phyloP scores from a whole-genome alignment of 441 rosid genomes.

The California macrophylla region DNA sequence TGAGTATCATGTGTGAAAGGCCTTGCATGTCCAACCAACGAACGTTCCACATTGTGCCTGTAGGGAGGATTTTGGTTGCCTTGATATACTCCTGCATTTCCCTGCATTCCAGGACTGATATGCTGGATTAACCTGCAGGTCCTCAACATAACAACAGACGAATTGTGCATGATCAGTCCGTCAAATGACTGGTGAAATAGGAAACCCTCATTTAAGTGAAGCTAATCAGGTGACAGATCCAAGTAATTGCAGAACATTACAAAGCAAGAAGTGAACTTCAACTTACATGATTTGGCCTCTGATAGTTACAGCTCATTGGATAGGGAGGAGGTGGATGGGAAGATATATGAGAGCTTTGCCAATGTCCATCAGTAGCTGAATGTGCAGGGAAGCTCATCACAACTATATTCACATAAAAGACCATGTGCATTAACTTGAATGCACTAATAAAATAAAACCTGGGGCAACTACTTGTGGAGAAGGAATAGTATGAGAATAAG shows the following conservation, averaged over 20 bases:
- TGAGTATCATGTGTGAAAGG: neutral
- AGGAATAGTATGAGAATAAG: constrained; percentile 6
- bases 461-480: constrained; percentile 11
- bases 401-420: neutral
- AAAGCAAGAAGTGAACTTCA: neutral
- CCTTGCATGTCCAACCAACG: neutral
- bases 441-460: constrained; percentile 12
- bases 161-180: neutral
- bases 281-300: constrained; percentile 17
- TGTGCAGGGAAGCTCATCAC: constrained; percentile 4
- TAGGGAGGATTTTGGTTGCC: constrained; percentile 11
- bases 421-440: neutral
- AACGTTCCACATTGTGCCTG: neutral
- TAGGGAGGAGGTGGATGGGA: constrained; percentile 2
- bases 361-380: constrained; percentile 9
- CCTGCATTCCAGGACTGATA: neutral
- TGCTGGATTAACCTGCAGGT: constrained; percentile 9
- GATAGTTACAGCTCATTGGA: constrained; percentile 7
- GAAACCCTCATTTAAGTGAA: neutral
- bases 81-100: constrained; percentile 6
- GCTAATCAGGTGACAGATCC: neutral
- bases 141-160: neutral
- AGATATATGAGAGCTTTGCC: constrained; percentile 12
- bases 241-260: neutral
- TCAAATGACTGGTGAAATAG: too few species aligned